phyloP scores from a whole-genome alignment of 2,329 filamentous ascomycete species.

The Pyrenophora graminea region DNA sequence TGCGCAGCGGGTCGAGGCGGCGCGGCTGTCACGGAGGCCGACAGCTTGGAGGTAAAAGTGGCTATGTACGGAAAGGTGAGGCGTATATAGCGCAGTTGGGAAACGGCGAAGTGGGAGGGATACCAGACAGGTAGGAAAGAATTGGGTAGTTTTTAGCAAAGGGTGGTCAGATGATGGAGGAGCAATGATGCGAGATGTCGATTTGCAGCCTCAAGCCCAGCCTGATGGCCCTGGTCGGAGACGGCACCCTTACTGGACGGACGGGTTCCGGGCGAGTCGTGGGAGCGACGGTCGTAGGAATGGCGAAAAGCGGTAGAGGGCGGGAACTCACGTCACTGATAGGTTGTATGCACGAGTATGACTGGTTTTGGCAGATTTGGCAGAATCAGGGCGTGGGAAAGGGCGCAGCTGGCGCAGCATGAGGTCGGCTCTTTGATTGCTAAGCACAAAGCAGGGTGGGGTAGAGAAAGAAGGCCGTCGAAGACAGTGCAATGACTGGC shows the following conservation, averaged over 20 bases:
- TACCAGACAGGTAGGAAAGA: neutral
- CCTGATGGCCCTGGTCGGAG: slow-evolving; percentile 12
- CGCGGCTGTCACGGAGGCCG: neutral
- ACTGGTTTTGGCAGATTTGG: slow-evolving; percentile 15
- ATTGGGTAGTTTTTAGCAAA: slow-evolving; percentile 3
- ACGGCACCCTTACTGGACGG: slow-evolving; percentile 21
- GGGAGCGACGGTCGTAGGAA: slow-evolving; percentile 19
- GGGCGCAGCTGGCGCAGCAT: slow-evolving; percentile 21
- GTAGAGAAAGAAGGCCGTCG: slow-evolving; percentile 25
- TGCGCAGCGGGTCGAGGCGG: slow-evolving; percentile 15
- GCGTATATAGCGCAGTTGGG: slow-evolving; percentile 14
- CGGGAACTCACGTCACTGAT: slow-evolving; percentile 13
- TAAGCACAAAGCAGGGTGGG: slow-evolving; percentile 27
- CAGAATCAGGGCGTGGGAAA: slow-evolving; percentile 8
- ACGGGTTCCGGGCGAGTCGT: slow-evolving; percentile 17
- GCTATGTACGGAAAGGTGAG: neutral
- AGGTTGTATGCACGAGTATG: slow-evolving; percentile 14
- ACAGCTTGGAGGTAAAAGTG: neutral
- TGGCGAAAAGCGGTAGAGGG: slow-evolving; percentile 20
- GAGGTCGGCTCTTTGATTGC: slow-evolving; percentile 22
- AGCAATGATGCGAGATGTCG: slow-evolving; percentile 11
- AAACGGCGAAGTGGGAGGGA: slow-evolving; percentile 2
- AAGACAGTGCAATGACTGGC: slow-evolving; percentile 15
- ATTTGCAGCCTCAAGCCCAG: slow-evolving; percentile 13
- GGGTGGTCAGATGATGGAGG: slow-evolving; percentile 18